Conservation (phyloP, 1,284 basidiomycete genomes). For the Volvariella volvacea region DNA sequence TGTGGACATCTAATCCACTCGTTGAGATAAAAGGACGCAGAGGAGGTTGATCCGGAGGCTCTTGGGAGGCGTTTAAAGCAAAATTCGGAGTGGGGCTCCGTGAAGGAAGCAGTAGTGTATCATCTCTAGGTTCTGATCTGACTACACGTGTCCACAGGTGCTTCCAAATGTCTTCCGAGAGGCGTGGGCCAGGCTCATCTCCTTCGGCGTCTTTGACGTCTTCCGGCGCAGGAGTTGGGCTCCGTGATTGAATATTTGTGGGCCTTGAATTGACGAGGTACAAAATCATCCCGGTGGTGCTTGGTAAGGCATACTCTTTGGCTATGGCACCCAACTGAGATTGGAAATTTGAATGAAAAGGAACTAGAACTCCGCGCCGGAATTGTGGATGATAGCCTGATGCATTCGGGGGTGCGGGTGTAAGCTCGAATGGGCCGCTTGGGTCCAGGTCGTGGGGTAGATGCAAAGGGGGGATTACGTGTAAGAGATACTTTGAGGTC, state of each 20-base stretch:
- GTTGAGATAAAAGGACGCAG: slow-evolving; percentile 45
- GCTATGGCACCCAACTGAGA: slow-evolving; percentile 74
- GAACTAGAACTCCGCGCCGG: slow-evolving; percentile 67
- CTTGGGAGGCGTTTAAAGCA: slow-evolving; percentile 37
- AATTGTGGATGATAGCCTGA: slow-evolving; percentile 76
- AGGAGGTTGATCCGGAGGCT: slow-evolving; percentile 32
- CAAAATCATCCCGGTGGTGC: slow-evolving; percentile 68
- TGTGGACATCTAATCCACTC: slow-evolving; percentile 24
- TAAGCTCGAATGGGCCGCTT: slow-evolving; percentile 36
- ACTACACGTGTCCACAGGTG: slow-evolving; percentile 72
- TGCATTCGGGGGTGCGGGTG: slow-evolving; percentile 45
- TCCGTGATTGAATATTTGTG: slow-evolving; percentile 17
- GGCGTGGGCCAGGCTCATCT: slow-evolving; percentile 65
- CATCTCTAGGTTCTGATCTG: slow-evolving; percentile 55
- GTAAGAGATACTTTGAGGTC: slow-evolving; percentile 62
- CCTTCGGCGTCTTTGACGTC: slow-evolving; percentile 18
- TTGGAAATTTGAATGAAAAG: slow-evolving; percentile 65
- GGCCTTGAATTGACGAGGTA: slow-evolving; percentile 52
- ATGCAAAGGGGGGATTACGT: slow-evolving; percentile 66
- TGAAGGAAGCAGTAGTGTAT: slow-evolving; percentile 31
- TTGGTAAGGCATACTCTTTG: slow-evolving; percentile 82
- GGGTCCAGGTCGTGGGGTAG: slow-evolving; percentile 53
- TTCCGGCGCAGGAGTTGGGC: background rate
- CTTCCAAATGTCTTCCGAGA: slow-evolving; percentile 81
- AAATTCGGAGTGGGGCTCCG: slow-evolving; percentile 32